These are phyloP conservation scores for Populus hybrid DNA, from an alignment of 441 rosid genomes.

Conservation along the genomic window DNA sequence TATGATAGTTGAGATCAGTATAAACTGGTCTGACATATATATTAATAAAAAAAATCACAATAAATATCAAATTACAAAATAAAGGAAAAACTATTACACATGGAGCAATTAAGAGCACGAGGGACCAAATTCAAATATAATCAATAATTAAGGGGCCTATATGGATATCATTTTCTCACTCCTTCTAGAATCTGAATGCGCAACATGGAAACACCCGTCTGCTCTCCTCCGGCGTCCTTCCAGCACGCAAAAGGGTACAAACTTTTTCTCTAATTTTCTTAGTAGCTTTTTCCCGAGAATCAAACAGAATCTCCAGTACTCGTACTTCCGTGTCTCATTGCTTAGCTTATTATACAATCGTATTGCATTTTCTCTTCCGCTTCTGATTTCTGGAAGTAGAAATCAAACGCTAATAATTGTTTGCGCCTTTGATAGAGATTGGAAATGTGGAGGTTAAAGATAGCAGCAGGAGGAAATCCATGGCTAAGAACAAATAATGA, in stretches of 20 bases:
- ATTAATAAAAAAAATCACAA: too few species aligned
- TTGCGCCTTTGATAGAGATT: background rate
- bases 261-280: background rate
- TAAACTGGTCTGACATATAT: too few species aligned
- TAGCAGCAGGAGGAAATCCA: slow-evolving; percentile 69
- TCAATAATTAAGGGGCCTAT: background rate
- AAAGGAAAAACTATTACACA: too few species aligned
- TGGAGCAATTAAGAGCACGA: background rate
- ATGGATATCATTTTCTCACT: background rate
- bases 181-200: background rate
- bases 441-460: slow-evolving; percentile 69
- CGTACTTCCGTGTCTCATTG: background rate
- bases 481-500: slow-evolving; percentile 65
- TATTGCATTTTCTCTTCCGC: background rate
- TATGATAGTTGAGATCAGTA: too few species aligned
- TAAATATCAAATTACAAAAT: too few species aligned
- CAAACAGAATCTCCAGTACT: background rate
- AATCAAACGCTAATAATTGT: background rate
- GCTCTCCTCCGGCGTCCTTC: background rate
- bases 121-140: background rate
- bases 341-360: background rate
- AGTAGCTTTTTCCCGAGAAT: too few species aligned
- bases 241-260: background rate
- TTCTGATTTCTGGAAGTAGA: background rate
- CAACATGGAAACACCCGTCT: background rate